Conservation (phyloP, 345 rosid genomes). For the Kernera saxatilis region DNA sequence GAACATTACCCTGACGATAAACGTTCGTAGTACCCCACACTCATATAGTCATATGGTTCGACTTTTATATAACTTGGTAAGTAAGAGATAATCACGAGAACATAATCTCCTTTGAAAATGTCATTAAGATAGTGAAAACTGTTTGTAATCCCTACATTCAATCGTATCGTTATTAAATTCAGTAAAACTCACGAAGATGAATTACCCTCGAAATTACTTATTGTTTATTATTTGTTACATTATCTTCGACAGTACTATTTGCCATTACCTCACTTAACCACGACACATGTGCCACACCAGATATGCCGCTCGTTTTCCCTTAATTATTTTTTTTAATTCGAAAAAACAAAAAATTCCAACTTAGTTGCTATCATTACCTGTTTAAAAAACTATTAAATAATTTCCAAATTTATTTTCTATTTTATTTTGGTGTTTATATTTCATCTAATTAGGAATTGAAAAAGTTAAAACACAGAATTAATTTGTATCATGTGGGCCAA, state of each 20-base stretch:
- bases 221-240: not conserved
- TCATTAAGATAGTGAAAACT: not conserved
- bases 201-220: not conserved
- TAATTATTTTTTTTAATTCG: not conserved
- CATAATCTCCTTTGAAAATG: not conserved
- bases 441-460: not conserved
- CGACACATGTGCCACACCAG: slow-evolving; percentile 24
- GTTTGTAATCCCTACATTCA: not conserved
- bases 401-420: too few relatives aligned
- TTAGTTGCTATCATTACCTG: slow-evolving; percentile 25
- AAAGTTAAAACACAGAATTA: not conserved
- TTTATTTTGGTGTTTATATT: not conserved
- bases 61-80: too few relatives aligned
- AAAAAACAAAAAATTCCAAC: slow-evolving; percentile 7
- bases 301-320: slow-evolving; percentile 11
- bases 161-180: not conserved
- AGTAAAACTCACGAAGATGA: not conserved
- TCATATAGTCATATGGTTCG: too few relatives aligned
- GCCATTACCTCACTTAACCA: slow-evolving; percentile 3
- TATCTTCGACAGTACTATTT: not conserved
- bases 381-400: not conserved
- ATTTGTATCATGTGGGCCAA: slow-evolving; percentile 19
- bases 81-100: too few relatives aligned
- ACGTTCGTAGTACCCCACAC: not conserved
- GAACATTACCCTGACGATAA: not conserved